Evolutionary conservation across 768 basidiomycete genomes (phyloP).

Genomic region (Tulasnella sp.): DNA sequence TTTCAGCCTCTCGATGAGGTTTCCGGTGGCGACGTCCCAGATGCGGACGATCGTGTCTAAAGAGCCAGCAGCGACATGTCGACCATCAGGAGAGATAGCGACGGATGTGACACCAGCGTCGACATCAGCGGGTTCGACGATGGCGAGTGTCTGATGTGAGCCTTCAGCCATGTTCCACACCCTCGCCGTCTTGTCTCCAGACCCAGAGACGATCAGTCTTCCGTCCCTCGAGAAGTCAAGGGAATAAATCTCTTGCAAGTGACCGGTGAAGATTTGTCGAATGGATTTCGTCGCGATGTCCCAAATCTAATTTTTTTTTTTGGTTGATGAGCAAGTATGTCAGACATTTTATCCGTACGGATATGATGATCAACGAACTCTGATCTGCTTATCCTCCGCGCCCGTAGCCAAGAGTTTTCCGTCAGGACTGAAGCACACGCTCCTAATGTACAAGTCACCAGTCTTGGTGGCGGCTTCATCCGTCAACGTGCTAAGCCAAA

Average conservation of each 20-base stretch:
- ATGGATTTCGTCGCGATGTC: constrained; percentile 74
- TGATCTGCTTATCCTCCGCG: constrained; percentile 85
- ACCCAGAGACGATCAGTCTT: constrained; percentile 76
- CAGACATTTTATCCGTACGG: background rate
- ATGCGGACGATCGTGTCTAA: constrained; percentile 60
- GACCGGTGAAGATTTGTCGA: constrained; percentile 72
- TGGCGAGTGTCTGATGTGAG: constrained; percentile 34
- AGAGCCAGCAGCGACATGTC: constrained; percentile 47
- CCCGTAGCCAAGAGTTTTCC: constrained; percentile 64
- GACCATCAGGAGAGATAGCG: constrained; percentile 64
- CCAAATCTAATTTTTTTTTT: constrained; percentile 55
- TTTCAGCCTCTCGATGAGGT: constrained; percentile 55
- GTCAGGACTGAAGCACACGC: constrained; percentile 68
- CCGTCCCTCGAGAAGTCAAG: constrained; percentile 87
- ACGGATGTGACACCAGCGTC: constrained; percentile 73
- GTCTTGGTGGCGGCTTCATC: constrained; percentile 65
- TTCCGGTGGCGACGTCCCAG: constrained; percentile 68
- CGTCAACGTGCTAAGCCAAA: constrained; percentile 30
- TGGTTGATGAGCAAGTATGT: background rate
- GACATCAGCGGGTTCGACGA: constrained; percentile 43
- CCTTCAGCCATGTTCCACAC: constrained; percentile 50
- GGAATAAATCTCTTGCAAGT: constrained; percentile 88
- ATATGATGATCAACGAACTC: constrained; percentile 39
- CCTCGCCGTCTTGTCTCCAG: constrained; percentile 58
- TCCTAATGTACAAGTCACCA: constrained; percentile 82